These are phyloP conservation scores for Cymbopogon citratus DNA, from an alignment of 176 grass and related monocot species.

Conservation along the genomic window DNA sequence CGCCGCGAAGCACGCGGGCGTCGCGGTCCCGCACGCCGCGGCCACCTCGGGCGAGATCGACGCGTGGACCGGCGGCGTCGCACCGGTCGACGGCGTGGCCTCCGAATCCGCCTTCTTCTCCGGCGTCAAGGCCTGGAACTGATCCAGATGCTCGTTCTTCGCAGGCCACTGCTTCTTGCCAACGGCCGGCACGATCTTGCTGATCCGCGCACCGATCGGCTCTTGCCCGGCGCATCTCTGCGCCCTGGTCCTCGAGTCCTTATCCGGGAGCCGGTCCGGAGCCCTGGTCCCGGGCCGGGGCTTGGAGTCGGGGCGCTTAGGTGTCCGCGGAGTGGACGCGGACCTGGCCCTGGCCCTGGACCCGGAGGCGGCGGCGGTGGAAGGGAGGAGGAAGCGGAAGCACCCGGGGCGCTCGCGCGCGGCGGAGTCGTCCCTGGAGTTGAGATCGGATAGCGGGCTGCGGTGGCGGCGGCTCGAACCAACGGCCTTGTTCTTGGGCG, in stretches of 20 bases:
- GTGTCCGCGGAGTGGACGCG: constrained; percentile 22
- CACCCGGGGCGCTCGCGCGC: constrained; percentile 30
- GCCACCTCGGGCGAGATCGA: constrained; percentile 87
- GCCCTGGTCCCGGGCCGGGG: not conserved
- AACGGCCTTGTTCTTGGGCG: constrained; percentile 17
- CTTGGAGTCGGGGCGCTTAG: constrained; percentile 5
- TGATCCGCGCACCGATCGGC: constrained; percentile 13
- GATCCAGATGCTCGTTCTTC: not conserved
- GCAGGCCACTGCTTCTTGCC: constrained; percentile 14
- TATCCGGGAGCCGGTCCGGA: constrained; percentile 12
- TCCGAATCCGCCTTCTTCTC: constrained; percentile 38
- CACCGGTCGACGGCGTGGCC: constrained; percentile 23
- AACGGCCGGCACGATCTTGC: constrained; percentile 8
- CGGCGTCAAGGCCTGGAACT: constrained; percentile 44
- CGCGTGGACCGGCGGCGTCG: constrained; percentile 70
- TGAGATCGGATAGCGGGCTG: constrained; percentile 60
- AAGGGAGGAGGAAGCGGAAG: constrained; percentile 55
- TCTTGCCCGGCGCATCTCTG: not conserved
- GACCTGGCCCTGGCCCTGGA: constrained; percentile 12
- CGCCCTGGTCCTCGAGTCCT: constrained; percentile 9
- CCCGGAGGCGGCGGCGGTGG: constrained; percentile 26
- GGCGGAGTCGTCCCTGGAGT: constrained; percentile 29
- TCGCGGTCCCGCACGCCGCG: constrained; percentile 38
- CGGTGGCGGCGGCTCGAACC: constrained; percentile 27
- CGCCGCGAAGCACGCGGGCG: constrained; percentile 69